A percentile compares a stretch with the other conserved stretches of the same genome.
These are phyloP conservation scores for Leccinum broughii DNA, from an alignment of 768 basidiomycete species.

Conservation along the genomic window DNA sequence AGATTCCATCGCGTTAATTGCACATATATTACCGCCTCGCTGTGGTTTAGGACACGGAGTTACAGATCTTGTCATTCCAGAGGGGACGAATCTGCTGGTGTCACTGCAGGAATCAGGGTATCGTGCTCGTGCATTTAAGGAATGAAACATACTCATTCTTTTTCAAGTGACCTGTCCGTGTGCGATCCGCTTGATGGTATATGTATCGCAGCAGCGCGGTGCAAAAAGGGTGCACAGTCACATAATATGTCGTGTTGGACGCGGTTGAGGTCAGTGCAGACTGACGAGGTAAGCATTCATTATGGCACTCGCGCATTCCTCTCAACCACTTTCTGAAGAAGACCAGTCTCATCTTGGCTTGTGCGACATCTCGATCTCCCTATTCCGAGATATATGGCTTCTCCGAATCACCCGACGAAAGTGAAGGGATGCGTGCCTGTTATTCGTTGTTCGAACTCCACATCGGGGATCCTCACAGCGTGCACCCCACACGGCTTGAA, in stretches of 20 bases:
- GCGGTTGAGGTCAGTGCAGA: conserved; percentile 22
- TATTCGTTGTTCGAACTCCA: conserved; percentile 29
- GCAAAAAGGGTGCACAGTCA: conserved; percentile 7
- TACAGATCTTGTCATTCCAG: conserved; percentile 46
- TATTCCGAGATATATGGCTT: conserved; percentile 26
- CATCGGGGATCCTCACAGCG: conserved; percentile 15
- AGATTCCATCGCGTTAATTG: conserved; percentile 23
- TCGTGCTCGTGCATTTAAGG: conserved; percentile 16
- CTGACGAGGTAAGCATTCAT: conserved; percentile 17
- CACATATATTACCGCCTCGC: conserved; percentile 48
- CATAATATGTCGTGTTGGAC: conserved; percentile 22
- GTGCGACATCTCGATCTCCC: conserved; percentile 37
- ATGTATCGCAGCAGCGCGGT: conserved; percentile 31
- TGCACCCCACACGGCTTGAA: conserved; percentile 36
- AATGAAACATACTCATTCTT: conserved; percentile 6
- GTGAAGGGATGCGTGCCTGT: conserved; percentile 5
- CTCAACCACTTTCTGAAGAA: conserved; percentile 15
- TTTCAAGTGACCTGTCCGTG: conserved; percentile 51
- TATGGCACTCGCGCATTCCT: not conserved
- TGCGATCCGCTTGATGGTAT: conserved; percentile 54
- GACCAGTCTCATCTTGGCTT: conserved; percentile 41
- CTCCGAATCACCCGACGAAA: conserved; percentile 16
- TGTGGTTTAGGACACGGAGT: conserved; percentile 42
- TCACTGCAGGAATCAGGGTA: conserved; percentile 70
- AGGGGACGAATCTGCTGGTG: conserved; percentile 44